Base-by-base conservation (phyloP, 257 asterid species). In the Vinca minor region DNA sequence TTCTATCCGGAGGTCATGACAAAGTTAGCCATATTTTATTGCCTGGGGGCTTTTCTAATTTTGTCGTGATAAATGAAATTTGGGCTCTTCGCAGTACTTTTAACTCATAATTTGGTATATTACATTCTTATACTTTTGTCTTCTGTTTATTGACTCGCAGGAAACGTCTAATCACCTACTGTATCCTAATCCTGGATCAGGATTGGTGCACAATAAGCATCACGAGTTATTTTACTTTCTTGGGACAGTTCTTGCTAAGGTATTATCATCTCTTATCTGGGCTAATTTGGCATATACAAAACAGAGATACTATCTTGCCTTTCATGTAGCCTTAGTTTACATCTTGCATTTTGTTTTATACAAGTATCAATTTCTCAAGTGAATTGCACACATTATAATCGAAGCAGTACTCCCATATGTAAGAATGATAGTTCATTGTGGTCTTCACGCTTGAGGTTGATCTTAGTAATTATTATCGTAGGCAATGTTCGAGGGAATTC, bases 401-500 rank as follows among this genome's bases (percentile, higher is more conserved):
- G n/a, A n/a, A n/a, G n/a, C n/a, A n/a, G n/a, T n/a, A n/a, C n/a
- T n/a, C n/a, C n/a, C n/a, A n/a, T n/a, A n/a, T 11, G 13, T 44
- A 18, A 47, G 56, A 35, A 18, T 14, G 42, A 17, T 29, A 21
- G 41, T 42, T n/a, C 12, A 7, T 20, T 50, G 20, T 32, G 9
- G 29, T 39, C 41, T 45, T 49, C 45, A 29, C n/a, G 62, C 64
- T 38, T 63, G 67, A 54, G 50, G 53, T 21, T 59, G 63, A 60
- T 68, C 18, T 56, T 15, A 23, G 47, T 59, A 46, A 4, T 61
- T 72, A 44, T 72, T 66, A 62, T 38, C 82, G 81, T 47, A 89
- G 98, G 98, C 98, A 68, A 93, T 89, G 96, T 89, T 85, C 59
- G 98, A 93, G 76, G 98, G 98, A 68, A 93, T 93, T 69, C 87